Percentiles rank a stretch among this genome's conserved stretches.
phyloP scores from a whole-genome alignment of 306 rosid species.

The Malus sieversii region DNA sequence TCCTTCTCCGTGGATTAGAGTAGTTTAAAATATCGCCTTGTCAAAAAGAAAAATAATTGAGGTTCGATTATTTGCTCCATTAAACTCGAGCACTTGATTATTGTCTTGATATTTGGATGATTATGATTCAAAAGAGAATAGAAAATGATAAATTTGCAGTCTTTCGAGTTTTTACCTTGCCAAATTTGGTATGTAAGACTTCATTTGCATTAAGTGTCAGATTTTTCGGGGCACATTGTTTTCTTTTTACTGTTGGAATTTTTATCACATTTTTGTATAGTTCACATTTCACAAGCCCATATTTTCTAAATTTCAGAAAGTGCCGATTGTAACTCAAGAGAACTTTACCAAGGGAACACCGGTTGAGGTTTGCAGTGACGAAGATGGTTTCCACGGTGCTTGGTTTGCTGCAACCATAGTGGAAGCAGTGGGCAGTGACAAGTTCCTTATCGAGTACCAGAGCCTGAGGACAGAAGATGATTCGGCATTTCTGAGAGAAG shows the following conservation, averaged over 20 bases:
- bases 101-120: neutral
- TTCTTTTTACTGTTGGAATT: neutral
- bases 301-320: conserved; percentile 5
- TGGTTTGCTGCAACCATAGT: conserved; percentile 32
- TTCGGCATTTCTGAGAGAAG: conserved; percentile 26
- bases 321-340: neutral
- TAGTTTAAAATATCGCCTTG: too few relatives aligned
- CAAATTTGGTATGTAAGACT: neutral
- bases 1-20: too few relatives aligned
- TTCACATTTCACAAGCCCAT: neutral
- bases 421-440: conserved; percentile 6
- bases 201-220: neutral
- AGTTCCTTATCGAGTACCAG: conserved; percentile 33
- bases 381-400: conserved; percentile 40
- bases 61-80: too few relatives aligned
- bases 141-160: neutral
- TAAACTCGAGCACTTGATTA: neutral
- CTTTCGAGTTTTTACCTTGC: neutral
- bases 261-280: neutral
- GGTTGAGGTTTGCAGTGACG: conserved; percentile 38
- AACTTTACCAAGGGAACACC: conserved; percentile 18
- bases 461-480: conserved; percentile 32
- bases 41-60: too few relatives aligned
- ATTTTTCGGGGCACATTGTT: neutral
- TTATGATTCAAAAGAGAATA: neutral